Conservation (phyloP, 495 filamentous ascomycete species). For the Chaetomidium leptoderma region DNA sequence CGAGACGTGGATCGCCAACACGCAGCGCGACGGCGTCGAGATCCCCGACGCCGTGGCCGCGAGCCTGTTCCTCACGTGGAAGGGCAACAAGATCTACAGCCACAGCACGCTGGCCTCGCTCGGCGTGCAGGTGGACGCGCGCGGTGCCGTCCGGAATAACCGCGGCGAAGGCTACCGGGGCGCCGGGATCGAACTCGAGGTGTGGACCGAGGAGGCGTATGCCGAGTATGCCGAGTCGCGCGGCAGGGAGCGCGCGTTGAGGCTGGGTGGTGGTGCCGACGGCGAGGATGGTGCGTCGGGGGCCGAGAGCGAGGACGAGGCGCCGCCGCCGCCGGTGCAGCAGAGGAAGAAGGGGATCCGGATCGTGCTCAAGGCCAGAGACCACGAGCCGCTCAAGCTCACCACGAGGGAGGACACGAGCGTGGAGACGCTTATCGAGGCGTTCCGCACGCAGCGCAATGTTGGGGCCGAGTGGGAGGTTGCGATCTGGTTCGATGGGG, state of each 20-base stretch:
- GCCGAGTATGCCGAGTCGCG: constrained; percentile 41
- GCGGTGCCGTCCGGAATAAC: constrained; percentile 31
- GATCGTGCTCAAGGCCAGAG: constrained; percentile 50
- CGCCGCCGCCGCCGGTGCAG: constrained; percentile 4
- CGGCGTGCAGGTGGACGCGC: constrained; percentile 48
- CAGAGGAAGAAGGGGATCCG: constrained; percentile 51
- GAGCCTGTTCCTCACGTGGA: constrained; percentile 74
- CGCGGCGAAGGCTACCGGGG: constrained; percentile 37
- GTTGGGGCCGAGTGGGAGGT: constrained; percentile 48
- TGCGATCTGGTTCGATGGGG: constrained; percentile 75
- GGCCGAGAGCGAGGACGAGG: not conserved
- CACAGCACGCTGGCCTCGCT: constrained; percentile 67
- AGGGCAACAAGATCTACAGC: constrained; percentile 65
- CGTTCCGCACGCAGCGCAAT: constrained; percentile 34
- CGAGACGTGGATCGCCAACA: constrained; percentile 17
- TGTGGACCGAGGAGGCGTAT: constrained; percentile 63
- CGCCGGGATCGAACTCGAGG: constrained; percentile 61
- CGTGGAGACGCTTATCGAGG: constrained; percentile 35
- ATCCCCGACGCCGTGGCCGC: constrained; percentile 18
- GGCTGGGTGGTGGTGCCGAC: constrained; percentile 22
- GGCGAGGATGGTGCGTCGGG: not conserved
- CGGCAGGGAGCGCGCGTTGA: constrained; percentile 31
- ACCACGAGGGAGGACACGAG: constrained; percentile 37
- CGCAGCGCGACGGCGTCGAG: not conserved
- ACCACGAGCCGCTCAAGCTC: constrained; percentile 37